A percentile compares a stretch with the other conserved stretches of the same genome.
These are phyloP conservation scores for Myxozyma sirexii DNA, from an alignment of 805 yeast species.

Conservation along the genomic window DNA sequence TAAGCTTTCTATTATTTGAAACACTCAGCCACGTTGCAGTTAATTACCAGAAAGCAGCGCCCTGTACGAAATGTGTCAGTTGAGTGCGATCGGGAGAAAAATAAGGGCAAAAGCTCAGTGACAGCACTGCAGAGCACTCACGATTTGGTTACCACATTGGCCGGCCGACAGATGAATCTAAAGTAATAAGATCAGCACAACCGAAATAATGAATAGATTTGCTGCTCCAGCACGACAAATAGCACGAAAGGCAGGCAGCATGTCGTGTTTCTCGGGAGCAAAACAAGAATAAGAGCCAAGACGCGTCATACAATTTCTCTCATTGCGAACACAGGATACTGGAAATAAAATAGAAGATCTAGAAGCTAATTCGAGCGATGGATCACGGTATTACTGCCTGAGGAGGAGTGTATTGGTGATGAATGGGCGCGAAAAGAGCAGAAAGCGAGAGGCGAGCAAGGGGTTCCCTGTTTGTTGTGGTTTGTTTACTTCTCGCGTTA, in stretches of 20 bases:
- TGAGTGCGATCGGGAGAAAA: neutral
- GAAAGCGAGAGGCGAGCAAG: slow-evolving; percentile 14
- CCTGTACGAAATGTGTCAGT: slow-evolving; percentile 20
- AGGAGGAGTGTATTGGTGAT: neutral
- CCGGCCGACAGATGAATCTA: slow-evolving; percentile 91
- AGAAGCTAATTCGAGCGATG: slow-evolving; percentile 1
- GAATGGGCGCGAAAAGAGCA: neutral
- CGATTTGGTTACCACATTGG: slow-evolving; percentile 95
- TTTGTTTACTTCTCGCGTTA: slow-evolving; percentile 29
- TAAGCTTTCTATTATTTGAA: neutral
- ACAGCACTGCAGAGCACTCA: slow-evolving; percentile 42
- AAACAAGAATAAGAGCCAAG: neutral
- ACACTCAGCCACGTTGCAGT: neutral
- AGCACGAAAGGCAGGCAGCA: neutral
- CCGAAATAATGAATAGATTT: neutral
- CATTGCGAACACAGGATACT: slow-evolving; percentile 14
- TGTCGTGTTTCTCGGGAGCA: neutral
- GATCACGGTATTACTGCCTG: neutral
- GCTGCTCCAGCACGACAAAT: too few species aligned
- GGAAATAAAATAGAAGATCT: neutral
- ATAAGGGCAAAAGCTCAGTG: neutral
- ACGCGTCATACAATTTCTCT: slow-evolving; percentile 36
- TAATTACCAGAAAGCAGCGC: slow-evolving; percentile 35
- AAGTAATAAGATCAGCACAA: slow-evolving; percentile 3
- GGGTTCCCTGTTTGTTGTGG: slow-evolving; percentile 25